These are phyloP conservation scores for Imleria badia DNA, from an alignment of 768 basidiomycete genomes.

Conservation along the genomic window DNA sequence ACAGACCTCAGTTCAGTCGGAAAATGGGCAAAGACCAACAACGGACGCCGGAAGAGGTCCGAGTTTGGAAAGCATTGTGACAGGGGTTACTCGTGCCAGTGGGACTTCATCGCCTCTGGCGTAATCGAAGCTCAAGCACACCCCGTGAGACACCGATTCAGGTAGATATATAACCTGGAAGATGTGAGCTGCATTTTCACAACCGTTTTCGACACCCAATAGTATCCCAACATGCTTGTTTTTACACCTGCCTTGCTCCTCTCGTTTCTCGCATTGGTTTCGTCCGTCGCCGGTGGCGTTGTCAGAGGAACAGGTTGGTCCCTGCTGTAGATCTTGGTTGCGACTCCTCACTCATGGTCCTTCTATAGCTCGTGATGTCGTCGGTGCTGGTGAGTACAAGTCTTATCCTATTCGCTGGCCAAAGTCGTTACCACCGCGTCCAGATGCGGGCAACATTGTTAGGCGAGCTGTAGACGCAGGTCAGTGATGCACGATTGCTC, in stretches of 20 bases:
- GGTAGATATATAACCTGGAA: conserved; percentile 11
- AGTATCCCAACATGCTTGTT: conserved; percentile 9
- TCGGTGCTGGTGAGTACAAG: background rate
- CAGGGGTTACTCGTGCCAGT: background rate
- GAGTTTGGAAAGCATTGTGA: background rate
- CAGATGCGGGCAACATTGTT: background rate
- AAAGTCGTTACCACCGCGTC: background rate
- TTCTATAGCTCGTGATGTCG: background rate
- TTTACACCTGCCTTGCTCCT: conserved; percentile 10
- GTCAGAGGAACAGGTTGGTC: conserved; percentile 10
- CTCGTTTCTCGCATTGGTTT: conserved; percentile 11
- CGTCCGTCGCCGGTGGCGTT: conserved; percentile 4
- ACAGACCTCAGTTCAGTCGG: background rate
- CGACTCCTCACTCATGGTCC: background rate
- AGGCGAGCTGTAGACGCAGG: background rate
- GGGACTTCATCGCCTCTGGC: background rate
- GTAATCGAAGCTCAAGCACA: background rate
- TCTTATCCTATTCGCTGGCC: background rate
- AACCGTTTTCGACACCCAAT: background rate
- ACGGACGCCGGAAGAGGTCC: background rate
- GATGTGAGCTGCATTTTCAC: background rate
- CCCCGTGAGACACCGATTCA: background rate
- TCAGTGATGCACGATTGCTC: conserved; percentile 3
- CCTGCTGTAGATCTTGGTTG: background rate
- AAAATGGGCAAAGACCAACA: background rate